Percentiles rank a stretch among this genome's conserved stretches.
Conservation (phyloP, 2,329 filamentous ascomycete species). For the Aspergillus hortae region DNA sequence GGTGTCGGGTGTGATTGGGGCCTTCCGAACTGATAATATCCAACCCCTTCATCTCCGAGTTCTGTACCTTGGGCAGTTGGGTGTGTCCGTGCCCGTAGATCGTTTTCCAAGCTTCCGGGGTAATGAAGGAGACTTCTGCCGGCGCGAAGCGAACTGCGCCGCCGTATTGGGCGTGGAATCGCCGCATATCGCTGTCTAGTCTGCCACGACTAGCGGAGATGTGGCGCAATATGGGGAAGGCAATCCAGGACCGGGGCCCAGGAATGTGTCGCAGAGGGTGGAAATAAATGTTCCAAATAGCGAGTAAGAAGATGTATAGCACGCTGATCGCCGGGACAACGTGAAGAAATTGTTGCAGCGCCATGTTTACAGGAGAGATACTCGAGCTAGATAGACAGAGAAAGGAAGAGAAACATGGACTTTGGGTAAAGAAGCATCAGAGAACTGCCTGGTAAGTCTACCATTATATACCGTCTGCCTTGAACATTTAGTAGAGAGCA, state of each 20-base stretch:
- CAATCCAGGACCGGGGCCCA: constrained; percentile 15
- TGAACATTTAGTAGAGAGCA: too few relatives aligned
- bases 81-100: constrained; percentile 21
- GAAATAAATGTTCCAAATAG: constrained; percentile 14
- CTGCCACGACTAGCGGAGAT: constrained; percentile 8
- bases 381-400: too few relatives aligned
- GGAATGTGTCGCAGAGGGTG: constrained; percentile 13
- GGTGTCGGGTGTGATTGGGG: constrained; percentile 22
- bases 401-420: too few relatives aligned
- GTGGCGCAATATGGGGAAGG: constrained; percentile 11
- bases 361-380: too few relatives aligned
- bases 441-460: too few relatives aligned
- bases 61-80: constrained; percentile 7
- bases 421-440: too few relatives aligned
- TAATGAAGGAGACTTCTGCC: constrained; percentile 29
- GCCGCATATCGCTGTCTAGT: constrained; percentile 6
- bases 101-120: constrained; percentile 21
- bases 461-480: too few relatives aligned
- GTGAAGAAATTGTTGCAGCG: too few relatives aligned
- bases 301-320: background rate
- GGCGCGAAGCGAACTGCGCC: constrained; percentile 29
- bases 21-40: constrained; percentile 14
- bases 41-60: background rate
- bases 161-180: constrained; percentile 12
- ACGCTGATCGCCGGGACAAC: too few relatives aligned